Evolutionary conservation across 2,329 filamentous ascomycete species (phyloP), one percentile per base, ranked within the genome.

Genomic region (Chaetomiaceae sp.): DNA sequence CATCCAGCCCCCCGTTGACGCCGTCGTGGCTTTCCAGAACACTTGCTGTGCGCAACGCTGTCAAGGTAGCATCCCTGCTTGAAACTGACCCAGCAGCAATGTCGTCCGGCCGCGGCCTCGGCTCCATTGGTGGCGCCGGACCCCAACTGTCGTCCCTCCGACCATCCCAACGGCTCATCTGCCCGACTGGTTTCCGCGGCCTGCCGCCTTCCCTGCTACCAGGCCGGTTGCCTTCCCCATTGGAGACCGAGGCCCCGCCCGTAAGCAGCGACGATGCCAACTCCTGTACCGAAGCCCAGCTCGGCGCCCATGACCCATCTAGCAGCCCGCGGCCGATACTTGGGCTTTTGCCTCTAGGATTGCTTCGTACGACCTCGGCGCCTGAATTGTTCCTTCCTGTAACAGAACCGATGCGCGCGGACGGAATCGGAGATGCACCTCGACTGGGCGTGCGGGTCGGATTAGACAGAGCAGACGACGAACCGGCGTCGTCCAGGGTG

Each of bases 21-120:
- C 76, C 76, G 6, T 80, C 75, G 44, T 81, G 72, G 45, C 76
- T 80, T 58, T 84, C 78, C 35, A 84, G 60, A 3, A 83, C 69
- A 52, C 76, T 79, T 19, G 75, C 78, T 34, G 69, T 80, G 58
- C 72, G 76, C 48, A 73, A 74, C 15, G 76, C 74, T 54, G 70
- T 77, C 40, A 82, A 61, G 22, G 72, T 71, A 9, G 74, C 70
- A 29, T 81, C 73, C 45, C 77, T 70, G 48, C 78, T 69, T 3
- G 68, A 72, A 20, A 71, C 61, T 33, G 75, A 76, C 8, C 78
- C 79, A 11, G 72, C 69, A 1, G 73, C 78, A 40, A 81, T 74
- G 45, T 76, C 72, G 30, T 67, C 62, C 20, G 72, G 59, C 5
- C 62, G 62, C 2, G 72, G 70, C 32, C 62, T 62, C 26, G 57